These are phyloP conservation scores for Aureobasidium sp. DNA, from an alignment of 2,329 filamentous ascomycete genomes.

Conservation along the genomic window DNA sequence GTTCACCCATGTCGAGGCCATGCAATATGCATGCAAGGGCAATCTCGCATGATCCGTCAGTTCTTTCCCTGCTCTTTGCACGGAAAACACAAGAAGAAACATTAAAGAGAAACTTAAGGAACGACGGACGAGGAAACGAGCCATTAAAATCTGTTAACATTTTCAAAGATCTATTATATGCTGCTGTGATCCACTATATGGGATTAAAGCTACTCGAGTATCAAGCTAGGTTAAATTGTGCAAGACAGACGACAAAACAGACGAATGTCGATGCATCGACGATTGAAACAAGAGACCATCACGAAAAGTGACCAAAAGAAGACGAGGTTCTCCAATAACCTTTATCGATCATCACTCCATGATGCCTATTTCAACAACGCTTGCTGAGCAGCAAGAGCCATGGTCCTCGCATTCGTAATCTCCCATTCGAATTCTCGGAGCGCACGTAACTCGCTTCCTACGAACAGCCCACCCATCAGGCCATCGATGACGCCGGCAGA, in stretches of 20 bases:
- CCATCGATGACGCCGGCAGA: slow-evolving; percentile 73
- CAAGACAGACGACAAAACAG: background rate
- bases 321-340: background rate
- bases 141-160: background rate
- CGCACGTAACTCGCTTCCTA: slow-evolving; percentile 71
- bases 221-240: background rate
- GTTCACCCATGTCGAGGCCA: no score
- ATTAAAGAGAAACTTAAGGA: no score
- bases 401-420: slow-evolving; percentile 56
- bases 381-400: slow-evolving; percentile 15
- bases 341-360: background rate
- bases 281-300: background rate
- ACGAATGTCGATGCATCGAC: background rate
- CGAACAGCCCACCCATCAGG: slow-evolving; percentile 77
- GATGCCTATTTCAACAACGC: background rate
- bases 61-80: no score
- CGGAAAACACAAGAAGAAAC: background rate
- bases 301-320: background rate
- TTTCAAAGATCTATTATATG: background rate
- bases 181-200: background rate
- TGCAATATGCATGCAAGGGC: no score
- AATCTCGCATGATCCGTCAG: no score
- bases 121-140: background rate
- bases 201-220: background rate
- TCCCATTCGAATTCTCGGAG: slow-evolving; percentile 94